Base-by-base conservation (phyloP, 768 basidiomycete species). In the Rickenella mellea region DNA sequence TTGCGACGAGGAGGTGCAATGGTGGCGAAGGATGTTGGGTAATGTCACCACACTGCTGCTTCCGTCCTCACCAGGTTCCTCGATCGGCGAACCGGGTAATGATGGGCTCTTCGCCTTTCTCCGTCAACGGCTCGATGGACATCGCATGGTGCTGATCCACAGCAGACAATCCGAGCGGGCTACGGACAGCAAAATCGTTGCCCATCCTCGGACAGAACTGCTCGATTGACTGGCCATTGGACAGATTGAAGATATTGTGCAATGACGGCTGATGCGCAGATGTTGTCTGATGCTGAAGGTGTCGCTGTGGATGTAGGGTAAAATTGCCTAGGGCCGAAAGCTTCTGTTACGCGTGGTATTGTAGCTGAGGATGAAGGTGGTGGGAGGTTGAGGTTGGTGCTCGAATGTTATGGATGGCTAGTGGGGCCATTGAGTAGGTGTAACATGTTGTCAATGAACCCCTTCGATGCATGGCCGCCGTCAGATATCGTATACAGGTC, bases 381-480 rank as follows among this genome's bases (percentile, higher is more conserved):
- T 27, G 54, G 48, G 17, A 46, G 39, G 19, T 28, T 45, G 21
- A 41, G 37, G 9, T 37, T 32, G 28, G 41, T 27, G 27, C 29
- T 40, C 17, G 49, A 43, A 32, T 53, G 40, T 31, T 40, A 22
- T 39, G 51, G 47, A 67, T 55, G 26, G 19, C 62, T 50, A n/a
- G 57, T 55, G n/a, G n/a, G n/a, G n/a, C n/a, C n/a, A 45, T 63
- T 62, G 48, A 66, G 50, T 56, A 73, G 68, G 42, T 76, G 70
- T 48, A 84, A 64, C 4, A 78, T 76, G 31, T 78, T 82, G 55
- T 90, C 87, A 45, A 87, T 75, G 1, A 85, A 88, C 29, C 78
- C 76, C 58, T 50, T 17, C 32, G 46, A 38, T 36, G 28, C 40
- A 39, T 46, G 6, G 41, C 20, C 5, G 49, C 46, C 15, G 44